Evolutionary conservation across 1,284 basidiomycete species (phyloP), one percentile per base, ranked within the genome.

Genomic region (Inonotus hispidus): DNA sequence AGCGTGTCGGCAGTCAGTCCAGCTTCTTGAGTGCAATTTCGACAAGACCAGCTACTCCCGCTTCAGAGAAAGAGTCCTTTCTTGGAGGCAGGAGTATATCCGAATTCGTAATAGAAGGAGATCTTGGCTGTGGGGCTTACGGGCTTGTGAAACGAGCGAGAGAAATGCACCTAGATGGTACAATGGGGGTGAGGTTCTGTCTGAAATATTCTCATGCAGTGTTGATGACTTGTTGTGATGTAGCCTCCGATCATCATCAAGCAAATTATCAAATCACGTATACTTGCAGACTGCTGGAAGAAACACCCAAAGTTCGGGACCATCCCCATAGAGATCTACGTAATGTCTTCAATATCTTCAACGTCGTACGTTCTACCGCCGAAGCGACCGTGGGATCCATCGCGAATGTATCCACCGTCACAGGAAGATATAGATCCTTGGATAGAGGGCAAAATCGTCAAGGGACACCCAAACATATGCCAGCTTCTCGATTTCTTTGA

Each of bases 281-380:
- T 99, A 64, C 82, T 99, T 54, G 97, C 96, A 21, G 96, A 99
- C 75, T 99, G 95, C 72, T 99, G 97, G 97, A 98, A 98, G 79
- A 88, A 91, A 70, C 97, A 99, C 73, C 92, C 93, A 45, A 85
- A 90, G 63, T 84, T 93, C 69, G 97, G 97, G 43, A 97, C 96
- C 1, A 98, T 99, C 67, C 96, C 97, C 6, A 95, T 98, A 74
- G 97, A 99, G 76, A 97, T 99, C 45, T 97, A 97, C 72, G 96
- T 99, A 66, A 93, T 99, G 91, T 97, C 80, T 71, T 92, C 80
- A 69, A 92, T 87, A 74, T 96, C 82, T 66, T 87, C 81, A 73
- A 92, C 83, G 23, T 82, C 81, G 60, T 92, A 88, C 71, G 79
- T 84, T 19, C 78, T 95, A 13, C 85, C 89, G 6, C 77, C 86